phyloP scores from a whole-genome alignment of 2,329 filamentous ascomycete genomes.

The Hypocreales sp. region DNA sequence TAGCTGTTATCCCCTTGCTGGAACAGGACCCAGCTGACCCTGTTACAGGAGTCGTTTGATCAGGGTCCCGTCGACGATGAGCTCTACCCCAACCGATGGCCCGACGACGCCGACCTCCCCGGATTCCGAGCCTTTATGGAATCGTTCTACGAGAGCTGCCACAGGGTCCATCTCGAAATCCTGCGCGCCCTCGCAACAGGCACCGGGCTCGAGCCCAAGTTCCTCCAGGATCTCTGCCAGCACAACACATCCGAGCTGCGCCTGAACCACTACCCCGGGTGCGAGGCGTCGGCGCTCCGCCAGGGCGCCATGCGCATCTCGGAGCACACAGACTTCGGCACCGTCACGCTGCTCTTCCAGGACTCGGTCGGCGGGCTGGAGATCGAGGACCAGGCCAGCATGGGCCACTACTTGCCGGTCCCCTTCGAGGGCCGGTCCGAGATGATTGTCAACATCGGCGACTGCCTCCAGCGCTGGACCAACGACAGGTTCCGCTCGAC shows the following conservation, averaged over 20 bases:
- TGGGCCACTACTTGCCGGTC: slow-evolving; percentile 10
- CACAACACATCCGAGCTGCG: slow-evolving; percentile 43
- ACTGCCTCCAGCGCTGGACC: slow-evolving; percentile 22
- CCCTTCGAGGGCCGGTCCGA: slow-evolving; percentile 9
- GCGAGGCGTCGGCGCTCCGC: slow-evolving; percentile 12
- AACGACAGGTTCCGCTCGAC: slow-evolving; percentile 18
- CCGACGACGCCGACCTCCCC: slow-evolving; percentile 9
- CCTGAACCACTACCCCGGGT: slow-evolving; percentile 35
- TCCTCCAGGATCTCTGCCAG: slow-evolving; percentile 50
- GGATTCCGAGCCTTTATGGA: slow-evolving; percentile 17
- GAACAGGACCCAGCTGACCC: no score
- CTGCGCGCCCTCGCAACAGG: slow-evolving; percentile 67
- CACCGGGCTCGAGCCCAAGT: slow-evolving; percentile 48
- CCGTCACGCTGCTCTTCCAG: slow-evolving; percentile 16
- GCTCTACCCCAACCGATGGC: slow-evolving; percentile 13
- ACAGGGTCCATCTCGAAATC: slow-evolving; percentile 52
- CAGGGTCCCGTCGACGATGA: slow-evolving; percentile 17
- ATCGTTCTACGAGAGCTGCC: slow-evolving; percentile 54
- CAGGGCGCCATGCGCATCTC: slow-evolving; percentile 14
- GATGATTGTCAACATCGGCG: slow-evolving; percentile 23
- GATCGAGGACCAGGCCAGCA: slow-evolving; percentile 11
- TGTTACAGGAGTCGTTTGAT: slow-evolving; percentile 20
- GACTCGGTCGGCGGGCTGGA: slow-evolving; percentile 13
- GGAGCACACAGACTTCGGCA: slow-evolving; percentile 18
- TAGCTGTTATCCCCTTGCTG: no score